Evolutionary conservation across 2,329 filamentous ascomycete species (phyloP).

Genomic region (Verticillium nonalfalfae): DNA sequence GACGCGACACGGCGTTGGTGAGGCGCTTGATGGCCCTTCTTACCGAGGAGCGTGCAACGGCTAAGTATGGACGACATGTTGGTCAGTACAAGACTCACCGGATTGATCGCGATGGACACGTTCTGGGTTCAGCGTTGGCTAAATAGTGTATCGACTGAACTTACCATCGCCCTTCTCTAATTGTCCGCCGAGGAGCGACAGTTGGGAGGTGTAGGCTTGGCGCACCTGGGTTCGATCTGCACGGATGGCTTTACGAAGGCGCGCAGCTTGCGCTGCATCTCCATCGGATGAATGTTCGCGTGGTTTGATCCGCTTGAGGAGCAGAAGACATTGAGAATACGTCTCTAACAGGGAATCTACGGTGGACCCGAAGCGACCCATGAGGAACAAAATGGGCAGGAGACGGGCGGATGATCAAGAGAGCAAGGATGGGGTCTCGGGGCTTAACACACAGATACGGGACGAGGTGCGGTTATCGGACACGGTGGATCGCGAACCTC

Average conservation of each 20-base stretch:
- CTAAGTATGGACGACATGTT: slow-evolving; percentile 17
- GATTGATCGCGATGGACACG: background rate
- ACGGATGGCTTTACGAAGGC: slow-evolving; percentile 28
- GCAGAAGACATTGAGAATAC: slow-evolving; percentile 37
- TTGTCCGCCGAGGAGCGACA: slow-evolving; percentile 29
- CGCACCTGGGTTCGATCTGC: slow-evolving; percentile 33
- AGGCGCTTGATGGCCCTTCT: slow-evolving; percentile 35
- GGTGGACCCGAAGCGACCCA: slow-evolving; percentile 34
- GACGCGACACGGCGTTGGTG: slow-evolving; percentile 30
- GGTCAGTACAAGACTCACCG: background rate
- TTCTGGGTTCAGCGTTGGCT: slow-evolving; percentile 5
- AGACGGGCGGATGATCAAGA: background rate
- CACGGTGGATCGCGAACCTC: background rate
- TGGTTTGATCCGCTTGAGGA: slow-evolving; percentile 29
- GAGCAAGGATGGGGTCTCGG: background rate
- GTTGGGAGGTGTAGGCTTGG: slow-evolving; percentile 32
- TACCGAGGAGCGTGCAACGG: slow-evolving; percentile 29
- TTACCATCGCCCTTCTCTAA: slow-evolving; percentile 43
- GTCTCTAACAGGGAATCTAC: slow-evolving; percentile 38
- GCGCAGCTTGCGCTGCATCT: slow-evolving; percentile 10
- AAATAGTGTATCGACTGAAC: slow-evolving; percentile 9
- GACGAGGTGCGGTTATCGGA: background rate
- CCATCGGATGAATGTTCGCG: background rate
- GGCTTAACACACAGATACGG: background rate
- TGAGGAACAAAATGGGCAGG: slow-evolving; percentile 10